Evolutionary conservation across 108 stramenopile genomes (phyloP).

Genomic region (Aurantiochytrium sp.): DNA sequence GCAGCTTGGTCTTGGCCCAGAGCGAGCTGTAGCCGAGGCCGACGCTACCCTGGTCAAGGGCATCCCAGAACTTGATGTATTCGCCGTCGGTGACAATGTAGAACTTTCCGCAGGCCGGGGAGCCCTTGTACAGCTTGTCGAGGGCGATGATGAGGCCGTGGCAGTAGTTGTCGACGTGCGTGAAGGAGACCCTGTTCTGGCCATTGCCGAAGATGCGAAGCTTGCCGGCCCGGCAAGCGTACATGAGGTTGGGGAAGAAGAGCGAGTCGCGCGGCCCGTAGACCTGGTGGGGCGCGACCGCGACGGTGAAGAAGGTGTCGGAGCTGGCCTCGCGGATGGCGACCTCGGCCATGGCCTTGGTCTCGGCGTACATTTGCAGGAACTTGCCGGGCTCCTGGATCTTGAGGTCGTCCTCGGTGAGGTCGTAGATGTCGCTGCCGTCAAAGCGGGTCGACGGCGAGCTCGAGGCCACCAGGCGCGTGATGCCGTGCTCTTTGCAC

Average conservation of each 20-base stretch:
- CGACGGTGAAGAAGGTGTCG: conserved; percentile 68
- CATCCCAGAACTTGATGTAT: conserved; percentile 78
- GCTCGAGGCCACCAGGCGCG: conserved; percentile 81
- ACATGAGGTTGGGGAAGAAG: conserved; percentile 83
- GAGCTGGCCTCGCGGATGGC: conserved; percentile 65
- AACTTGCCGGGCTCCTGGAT: conserved; percentile 62
- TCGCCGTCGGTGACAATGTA: conserved; percentile 93
- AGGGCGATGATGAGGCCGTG: conserved; percentile 86
- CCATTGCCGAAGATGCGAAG: conserved; percentile 88
- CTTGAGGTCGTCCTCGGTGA: conserved; percentile 68
- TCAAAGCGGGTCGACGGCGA: conserved; percentile 92
- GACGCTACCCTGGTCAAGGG: conserved; percentile 74
- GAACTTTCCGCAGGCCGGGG: conserved; percentile 83
- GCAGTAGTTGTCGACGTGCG: conserved; percentile 94
- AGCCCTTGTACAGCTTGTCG: conserved; percentile 68
- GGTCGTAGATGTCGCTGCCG: conserved; percentile 76
- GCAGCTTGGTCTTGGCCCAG: conserved; percentile 72
- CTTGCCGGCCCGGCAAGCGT: conserved; percentile 73
- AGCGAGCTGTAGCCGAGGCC: conserved; percentile 84
- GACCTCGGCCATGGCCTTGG: conserved; percentile 85
- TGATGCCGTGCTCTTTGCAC: conserved; percentile 71
- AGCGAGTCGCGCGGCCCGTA: conserved; percentile 86
- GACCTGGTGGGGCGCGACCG: conserved; percentile 93
- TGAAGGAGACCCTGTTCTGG: conserved; percentile 77
- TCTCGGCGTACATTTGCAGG: conserved; percentile 85